Evolutionary conservation across 805 yeast species (phyloP).

Genomic region (Barnettozyma sp.): DNA sequence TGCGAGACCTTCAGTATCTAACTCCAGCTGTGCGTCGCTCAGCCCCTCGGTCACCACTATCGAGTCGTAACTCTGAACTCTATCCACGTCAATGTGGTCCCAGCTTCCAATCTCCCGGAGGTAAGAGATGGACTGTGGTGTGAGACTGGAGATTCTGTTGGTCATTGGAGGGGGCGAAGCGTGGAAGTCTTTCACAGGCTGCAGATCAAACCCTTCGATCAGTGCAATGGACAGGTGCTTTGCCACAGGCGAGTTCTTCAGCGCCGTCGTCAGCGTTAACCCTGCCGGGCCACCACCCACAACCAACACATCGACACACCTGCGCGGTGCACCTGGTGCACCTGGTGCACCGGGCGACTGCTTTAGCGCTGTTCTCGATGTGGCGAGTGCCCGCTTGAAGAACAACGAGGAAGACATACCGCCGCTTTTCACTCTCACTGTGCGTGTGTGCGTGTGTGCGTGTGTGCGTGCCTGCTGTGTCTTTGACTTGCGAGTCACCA

Average conservation of each 20-base stretch:
- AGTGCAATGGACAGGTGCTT: constrained; percentile 53
- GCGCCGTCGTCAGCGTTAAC: constrained; percentile 72
- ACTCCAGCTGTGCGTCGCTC: constrained; percentile 61
- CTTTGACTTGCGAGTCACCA: too few relatives aligned
- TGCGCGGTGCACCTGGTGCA: constrained; percentile 8
- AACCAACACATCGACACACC: constrained; percentile 62
- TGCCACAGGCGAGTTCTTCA: constrained; percentile 62
- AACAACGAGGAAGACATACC: constrained; percentile 16
- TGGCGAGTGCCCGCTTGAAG: constrained; percentile 20
- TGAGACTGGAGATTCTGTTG: constrained; percentile 79
- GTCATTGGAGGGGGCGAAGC: constrained; percentile 40
- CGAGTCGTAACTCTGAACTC: constrained; percentile 74
- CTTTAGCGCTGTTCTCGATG: constrained; percentile 9
- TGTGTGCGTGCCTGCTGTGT: too few relatives aligned
- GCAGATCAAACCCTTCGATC: constrained; percentile 65
- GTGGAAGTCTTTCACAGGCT: constrained; percentile 39
- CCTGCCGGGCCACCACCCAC: constrained; percentile 99
- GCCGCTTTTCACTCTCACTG: too few relatives aligned
- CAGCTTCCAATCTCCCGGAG: constrained; percentile 71
- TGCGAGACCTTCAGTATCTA: constrained; percentile 61
- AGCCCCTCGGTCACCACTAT: constrained; percentile 83
- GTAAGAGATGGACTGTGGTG: constrained; percentile 70
- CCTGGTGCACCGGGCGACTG: background rate
- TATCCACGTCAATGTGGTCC: constrained; percentile 57
- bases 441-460: too few relatives aligned